Evolutionary conservation across 768 basidiomycete genomes (phyloP).

Genomic region (Royoungia palumana): DNA sequence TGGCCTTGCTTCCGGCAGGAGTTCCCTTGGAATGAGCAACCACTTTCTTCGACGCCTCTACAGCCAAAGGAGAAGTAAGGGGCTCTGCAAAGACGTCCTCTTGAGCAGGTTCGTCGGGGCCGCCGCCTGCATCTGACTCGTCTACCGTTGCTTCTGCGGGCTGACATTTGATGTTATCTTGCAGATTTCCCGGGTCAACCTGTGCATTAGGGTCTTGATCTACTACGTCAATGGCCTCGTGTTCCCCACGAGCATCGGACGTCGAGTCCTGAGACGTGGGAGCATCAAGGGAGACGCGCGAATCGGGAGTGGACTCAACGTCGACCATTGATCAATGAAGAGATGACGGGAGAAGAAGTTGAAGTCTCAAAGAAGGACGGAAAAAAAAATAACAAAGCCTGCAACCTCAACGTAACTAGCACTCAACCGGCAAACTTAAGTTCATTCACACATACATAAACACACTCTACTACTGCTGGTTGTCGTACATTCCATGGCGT

Average conservation of each 20-base stretch:
- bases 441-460: conserved; percentile 21
- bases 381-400: conserved; percentile 8
- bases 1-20: conserved; percentile 27
- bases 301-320: conserved; percentile 25
- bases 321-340: conserved; percentile 37
- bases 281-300: conserved; percentile 21
- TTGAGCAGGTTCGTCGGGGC: conserved; percentile 23
- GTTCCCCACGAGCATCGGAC: conserved; percentile 33
- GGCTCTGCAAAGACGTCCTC: conserved; percentile 19
- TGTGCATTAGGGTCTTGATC: conserved; percentile 26
- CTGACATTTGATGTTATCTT: conserved; percentile 18
- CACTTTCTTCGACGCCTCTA: conserved; percentile 27
- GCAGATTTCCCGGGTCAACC: conserved; percentile 16
- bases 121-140: conserved; percentile 5
- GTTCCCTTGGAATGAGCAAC: conserved; percentile 25
- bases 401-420: conserved; percentile 11
- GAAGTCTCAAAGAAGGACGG: conserved; percentile 6
- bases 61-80: conserved; percentile 11
- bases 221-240: conserved; percentile 38
- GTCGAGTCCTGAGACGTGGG: conserved; percentile 17
- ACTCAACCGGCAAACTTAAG: not conserved
- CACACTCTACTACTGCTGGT: too few species aligned
- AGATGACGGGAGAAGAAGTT: conserved; percentile 11
- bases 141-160: conserved; percentile 15
- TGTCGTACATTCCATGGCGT: not conserved